Conservation (phyloP, 371 early-diverging fungal species). For the Mortierella sp. region DNA sequence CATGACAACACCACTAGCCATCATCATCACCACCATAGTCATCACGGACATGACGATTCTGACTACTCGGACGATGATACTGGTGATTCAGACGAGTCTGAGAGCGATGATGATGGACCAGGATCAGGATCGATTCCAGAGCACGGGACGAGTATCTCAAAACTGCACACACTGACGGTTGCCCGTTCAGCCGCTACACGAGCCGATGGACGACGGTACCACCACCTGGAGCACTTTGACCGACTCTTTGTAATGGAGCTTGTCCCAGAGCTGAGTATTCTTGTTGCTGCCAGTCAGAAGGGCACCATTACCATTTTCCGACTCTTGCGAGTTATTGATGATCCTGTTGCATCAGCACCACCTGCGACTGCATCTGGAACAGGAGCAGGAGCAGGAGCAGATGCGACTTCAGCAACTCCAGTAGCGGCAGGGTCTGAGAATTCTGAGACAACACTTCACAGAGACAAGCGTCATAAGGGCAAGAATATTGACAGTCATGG, state of each 20-base stretch:
- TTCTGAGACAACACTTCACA: neutral
- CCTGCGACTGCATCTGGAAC: neutral
- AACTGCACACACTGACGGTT: constrained; percentile 36
- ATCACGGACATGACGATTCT: neutral
- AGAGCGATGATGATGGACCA: neutral
- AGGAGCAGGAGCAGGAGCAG: neutral
- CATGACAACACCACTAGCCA: constrained; percentile 15
- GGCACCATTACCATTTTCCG: constrained; percentile 41
- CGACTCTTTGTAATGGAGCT: constrained; percentile 46
- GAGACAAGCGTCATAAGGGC: constrained; percentile 3
- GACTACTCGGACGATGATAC: constrained; percentile 4
- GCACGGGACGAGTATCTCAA: neutral
- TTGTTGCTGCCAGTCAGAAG: constrained; percentile 54
- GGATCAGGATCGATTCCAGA: neutral
- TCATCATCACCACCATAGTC: constrained; percentile 13
- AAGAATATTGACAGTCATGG: neutral
- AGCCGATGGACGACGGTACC: constrained; percentile 39
- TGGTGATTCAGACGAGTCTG: constrained; percentile 13
- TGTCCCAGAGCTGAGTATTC: constrained; percentile 44
- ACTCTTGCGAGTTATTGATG: constrained; percentile 36
- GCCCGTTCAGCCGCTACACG: constrained; percentile 42
- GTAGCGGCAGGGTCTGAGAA: neutral
- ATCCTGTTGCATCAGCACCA: neutral
- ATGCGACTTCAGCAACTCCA: neutral
- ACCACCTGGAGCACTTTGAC: constrained; percentile 47